Base-by-base conservation (phyloP, 1,284 basidiomycete genomes). In the Sporisorium graminicola region DNA sequence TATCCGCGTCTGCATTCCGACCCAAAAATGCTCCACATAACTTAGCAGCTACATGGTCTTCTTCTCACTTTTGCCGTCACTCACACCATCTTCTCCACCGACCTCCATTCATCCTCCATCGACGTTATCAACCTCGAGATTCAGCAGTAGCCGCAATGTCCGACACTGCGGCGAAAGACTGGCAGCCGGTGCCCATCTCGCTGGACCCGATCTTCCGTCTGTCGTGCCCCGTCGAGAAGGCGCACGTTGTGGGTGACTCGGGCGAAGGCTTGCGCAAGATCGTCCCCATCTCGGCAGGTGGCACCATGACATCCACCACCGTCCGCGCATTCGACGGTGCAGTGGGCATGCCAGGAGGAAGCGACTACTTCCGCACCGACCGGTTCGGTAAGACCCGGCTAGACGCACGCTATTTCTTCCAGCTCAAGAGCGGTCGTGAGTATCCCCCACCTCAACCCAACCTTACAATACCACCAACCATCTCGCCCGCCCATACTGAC, bases 401-500 rank as follows among this genome's bases (percentile, higher is more conserved):
- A 0, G 73, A 75, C 40, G 73, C 73, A 6, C n/a, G 73, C 1
- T 75, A 67, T 54, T 64, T 71, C 44, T 75, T 75, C 64, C 40
- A 50, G 14, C 53, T 71, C 13, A 66, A 60, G 33, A 40, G 26
- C 14, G 66, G 72, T 43, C 72, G 49, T 64, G 66, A 56, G 58
- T 60, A 6, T 6, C 20, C 16, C 27, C 18, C 16, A 6, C 16
- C 29, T 14, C 14, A 42, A 9, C 53, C 27, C 40, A 16, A 5
- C 13, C 3, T 31, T 31, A 16, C 6, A 9, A 18, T n/a, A n/a
- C n/a, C n/a, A n/a, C n/a, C 29, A 27, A 42, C 26, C 37, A 18
- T 20, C 20, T 42, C 47, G 20, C 10, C 2, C 7, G 2, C 27
- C 33, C 20, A 20, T 16, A 18, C 58, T 55, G 26, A 22, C 56